Conservation (phyloP, 2,329 filamentous ascomycete species). For the Huntiella omanensis region DNA sequence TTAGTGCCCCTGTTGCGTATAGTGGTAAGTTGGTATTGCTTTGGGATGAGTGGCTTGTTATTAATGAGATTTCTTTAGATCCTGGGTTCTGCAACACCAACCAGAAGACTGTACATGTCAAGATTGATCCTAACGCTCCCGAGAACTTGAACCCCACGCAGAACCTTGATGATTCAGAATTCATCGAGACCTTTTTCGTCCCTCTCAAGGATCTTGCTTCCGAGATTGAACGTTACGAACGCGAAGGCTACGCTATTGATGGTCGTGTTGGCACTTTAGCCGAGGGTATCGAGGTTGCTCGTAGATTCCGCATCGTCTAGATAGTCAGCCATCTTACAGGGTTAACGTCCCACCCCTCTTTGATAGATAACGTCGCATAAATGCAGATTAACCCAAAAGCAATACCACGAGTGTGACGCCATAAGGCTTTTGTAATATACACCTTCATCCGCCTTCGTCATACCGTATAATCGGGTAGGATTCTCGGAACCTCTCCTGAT, state of each 20-base stretch:
- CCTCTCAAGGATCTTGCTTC: constrained; percentile 44
- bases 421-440: no score
- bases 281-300: constrained; percentile 58
- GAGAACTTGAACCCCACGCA: constrained; percentile 53
- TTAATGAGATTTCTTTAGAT: constrained; percentile 19
- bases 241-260: constrained; percentile 59
- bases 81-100: constrained; percentile 51
- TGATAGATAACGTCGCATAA: no score
- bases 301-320: constrained; percentile 25
- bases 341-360: no score
- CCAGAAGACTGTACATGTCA: constrained; percentile 51
- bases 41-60: background rate
- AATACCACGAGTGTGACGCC: no score
- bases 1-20: constrained; percentile 47
- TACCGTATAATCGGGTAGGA: no score
- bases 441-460: no score
- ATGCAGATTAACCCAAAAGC: no score
- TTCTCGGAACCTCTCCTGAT: no score
- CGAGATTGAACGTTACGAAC: constrained; percentile 47
- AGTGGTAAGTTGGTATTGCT: constrained; percentile 24
- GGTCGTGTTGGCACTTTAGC: constrained; percentile 60
- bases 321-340: no score
- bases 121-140: constrained; percentile 47
- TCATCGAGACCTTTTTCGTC: constrained; percentile 61
- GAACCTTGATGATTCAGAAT: constrained; percentile 59